Evolutionary conservation across 164 flowering plant genomes (phyloP), one percentile per base, ranked within the genome.

Genomic region (Aristolochia contorta): DNA sequence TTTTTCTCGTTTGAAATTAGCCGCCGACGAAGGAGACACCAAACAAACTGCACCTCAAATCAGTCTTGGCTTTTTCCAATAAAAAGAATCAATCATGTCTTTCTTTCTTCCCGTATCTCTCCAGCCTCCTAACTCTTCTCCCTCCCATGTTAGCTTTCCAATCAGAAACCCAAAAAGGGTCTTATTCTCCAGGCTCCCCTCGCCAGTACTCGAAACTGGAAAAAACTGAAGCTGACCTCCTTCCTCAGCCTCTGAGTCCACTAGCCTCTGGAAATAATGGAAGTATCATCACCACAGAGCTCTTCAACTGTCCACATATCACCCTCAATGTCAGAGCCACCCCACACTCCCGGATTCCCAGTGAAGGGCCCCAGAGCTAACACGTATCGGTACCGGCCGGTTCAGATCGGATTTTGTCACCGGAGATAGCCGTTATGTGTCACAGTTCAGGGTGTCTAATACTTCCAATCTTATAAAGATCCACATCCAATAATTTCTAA

Each of bases 11-110:
- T 54, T 57, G 45, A 47, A 64, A n/a, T n/a, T n/a, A 52, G 56
- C 22, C 55, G 46, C 60, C 23, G 58, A 59, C 52, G 66, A 64
- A 61, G 60, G 64, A 46, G 62, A 22, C 46, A 53, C 43, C 48
- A 52, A 45, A 49, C 24, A 49, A 48, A 37, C 9, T 6, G 43
- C 12, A 10, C 9, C 43, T 37, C 53, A 61, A 55, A 32, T n/a
- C 63, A 27, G 16, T 51, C 64, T 61, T 19, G 16, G 14, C 47
- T 32, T n/a, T 45, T 58, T 19, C 46, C 53, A 4, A 4, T 53
- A 22, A 12, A n/a, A 22, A 53, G 16, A 22, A 22, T 53, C 56
- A n/a, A n/a, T n/a, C n/a, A n/a, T n/a, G 30, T 27, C 30, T 53
- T 4, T 10, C 27, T 23, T 53, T 53, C 5, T 53, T 37, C 43